These are phyloP conservation scores for Eucalyptus regnans DNA, from an alignment of 345 rosid species.

Conservation along the genomic window DNA sequence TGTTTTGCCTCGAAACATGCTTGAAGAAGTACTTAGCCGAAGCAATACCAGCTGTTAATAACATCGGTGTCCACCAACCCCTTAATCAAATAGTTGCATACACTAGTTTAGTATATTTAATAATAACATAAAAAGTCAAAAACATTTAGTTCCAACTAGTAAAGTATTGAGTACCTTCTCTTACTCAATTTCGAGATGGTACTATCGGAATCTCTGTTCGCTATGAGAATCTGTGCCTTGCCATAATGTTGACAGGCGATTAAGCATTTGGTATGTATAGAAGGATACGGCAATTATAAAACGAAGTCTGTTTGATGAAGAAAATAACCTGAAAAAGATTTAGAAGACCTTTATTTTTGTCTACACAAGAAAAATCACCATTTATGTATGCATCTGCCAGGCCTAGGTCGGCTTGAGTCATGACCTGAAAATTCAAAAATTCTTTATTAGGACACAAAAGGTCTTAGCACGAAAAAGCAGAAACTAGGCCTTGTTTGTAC, in stretches of 20 bases:
- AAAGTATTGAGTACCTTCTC: constrained; percentile 37
- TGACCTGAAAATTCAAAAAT: constrained; percentile 26
- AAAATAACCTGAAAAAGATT: constrained; percentile 54
- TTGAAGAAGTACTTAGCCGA: constrained; percentile 68
- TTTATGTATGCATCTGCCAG: constrained; percentile 80
- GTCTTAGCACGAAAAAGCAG: neutral
- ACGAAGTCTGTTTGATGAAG: neutral
- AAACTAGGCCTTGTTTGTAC: neutral
- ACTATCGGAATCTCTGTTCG: constrained; percentile 41
- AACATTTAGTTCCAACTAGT: neutral
- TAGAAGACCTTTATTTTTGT: constrained; percentile 65
- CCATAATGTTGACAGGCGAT: neutral
- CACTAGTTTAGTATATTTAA: neutral
- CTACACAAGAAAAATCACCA: constrained; percentile 66
- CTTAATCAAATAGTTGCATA: constrained; percentile 11
- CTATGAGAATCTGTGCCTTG: constrained; percentile 51
- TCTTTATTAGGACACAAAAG: neutral
- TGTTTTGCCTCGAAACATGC: constrained; percentile 65
- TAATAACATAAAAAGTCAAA: neutral
- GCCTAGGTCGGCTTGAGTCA: constrained; percentile 90
- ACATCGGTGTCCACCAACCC: constrained; percentile 96
- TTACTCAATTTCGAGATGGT: constrained; percentile 24
- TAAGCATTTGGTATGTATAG: neutral
- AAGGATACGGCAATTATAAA: neutral
- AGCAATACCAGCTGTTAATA: constrained; percentile 61